Evolutionary conservation across 192 early-diverging fungal species (phyloP).

Genomic region (Podila epicladia): DNA sequence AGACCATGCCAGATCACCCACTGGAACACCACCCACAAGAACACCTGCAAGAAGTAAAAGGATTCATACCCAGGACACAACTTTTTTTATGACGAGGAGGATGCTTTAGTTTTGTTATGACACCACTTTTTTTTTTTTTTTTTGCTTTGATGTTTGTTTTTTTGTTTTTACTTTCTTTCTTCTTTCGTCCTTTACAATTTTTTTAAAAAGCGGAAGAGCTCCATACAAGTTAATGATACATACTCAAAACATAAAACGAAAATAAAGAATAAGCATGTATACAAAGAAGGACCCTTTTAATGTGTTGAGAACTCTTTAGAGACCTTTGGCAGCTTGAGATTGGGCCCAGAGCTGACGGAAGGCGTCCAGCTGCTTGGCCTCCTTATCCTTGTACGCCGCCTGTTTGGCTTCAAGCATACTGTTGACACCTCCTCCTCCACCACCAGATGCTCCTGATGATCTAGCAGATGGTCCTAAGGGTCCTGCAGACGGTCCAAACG

Average conservation of each 20-base stretch:
- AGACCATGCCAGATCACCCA: conserved; percentile 68
- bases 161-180: neutral
- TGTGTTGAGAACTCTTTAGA: neutral
- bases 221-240: too few species aligned
- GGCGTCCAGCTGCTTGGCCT: conserved; percentile 44
- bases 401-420: conserved; percentile 27
- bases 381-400: conserved; percentile 39
- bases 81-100: too few species aligned
- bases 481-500: neutral
- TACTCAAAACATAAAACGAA: neutral
- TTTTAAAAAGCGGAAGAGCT: conserved; percentile 1
- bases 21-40: conserved; percentile 62
- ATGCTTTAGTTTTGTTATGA: neutral
- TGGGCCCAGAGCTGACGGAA: conserved; percentile 44
- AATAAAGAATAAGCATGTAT: neutral
- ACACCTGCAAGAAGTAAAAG: conserved; percentile 55
- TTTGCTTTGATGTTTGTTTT: neutral
- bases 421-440: neutral
- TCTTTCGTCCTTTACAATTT: conserved; percentile 1
- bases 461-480: neutral
- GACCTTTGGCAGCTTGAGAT: conserved; percentile 27
- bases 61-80: neutral
- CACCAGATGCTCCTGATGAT: too few species aligned
- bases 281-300: neutral
- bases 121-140: neutral